Evolutionary conservation across 2,329 filamentous ascomycete species (phyloP), one percentile per base, ranked within the genome.

Genomic region (Alternaria brassicae): DNA sequence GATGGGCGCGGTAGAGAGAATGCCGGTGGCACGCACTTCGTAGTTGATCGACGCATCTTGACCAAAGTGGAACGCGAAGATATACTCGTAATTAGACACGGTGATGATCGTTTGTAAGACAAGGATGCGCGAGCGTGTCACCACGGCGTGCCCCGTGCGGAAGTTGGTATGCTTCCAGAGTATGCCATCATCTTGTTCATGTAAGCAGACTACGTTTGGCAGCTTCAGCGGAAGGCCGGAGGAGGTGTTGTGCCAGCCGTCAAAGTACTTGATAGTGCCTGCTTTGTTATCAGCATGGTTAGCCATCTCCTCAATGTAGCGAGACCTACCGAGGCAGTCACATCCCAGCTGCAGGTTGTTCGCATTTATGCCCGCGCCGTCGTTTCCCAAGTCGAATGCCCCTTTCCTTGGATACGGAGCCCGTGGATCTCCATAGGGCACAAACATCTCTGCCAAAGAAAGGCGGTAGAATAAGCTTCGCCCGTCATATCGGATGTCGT

Each of bases 131-230:
- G 61, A 56, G 10, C 71, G 60, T 2, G 67, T 63, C 5, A 72
- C 67, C 6, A 65, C 62, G 4, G 67, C 68, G 28, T 66, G 56
- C 1, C 61, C 61, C 1, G 66, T 72, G 5, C 68, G 67, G 37
- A 66, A 69, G 47, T 71, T 72, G 13, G 70, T 74, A 47, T 74
- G 71, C 56, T 74, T 74, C 68, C 68, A 73, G 23, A 65, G 53
- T 15, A 72, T 73, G 1, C 70, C 68, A 15, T 69, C 64, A 28
- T 74, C 71, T 80, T 96, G 92, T 77, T 97, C 93, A 78, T 80
- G 81, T 51, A 74, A 75, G 67, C 80, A 82, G 15, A 82, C 65
- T 0, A 77, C 79, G 45, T 82, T 82, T 1, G 17, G 36, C 17
- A 39, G 36, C 17, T 21, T 39, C 0, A 39, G 36, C 6, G 36